Evolutionary conservation across 257 asterid species (phyloP).

Genomic region (Eucommia ulmoides): DNA sequence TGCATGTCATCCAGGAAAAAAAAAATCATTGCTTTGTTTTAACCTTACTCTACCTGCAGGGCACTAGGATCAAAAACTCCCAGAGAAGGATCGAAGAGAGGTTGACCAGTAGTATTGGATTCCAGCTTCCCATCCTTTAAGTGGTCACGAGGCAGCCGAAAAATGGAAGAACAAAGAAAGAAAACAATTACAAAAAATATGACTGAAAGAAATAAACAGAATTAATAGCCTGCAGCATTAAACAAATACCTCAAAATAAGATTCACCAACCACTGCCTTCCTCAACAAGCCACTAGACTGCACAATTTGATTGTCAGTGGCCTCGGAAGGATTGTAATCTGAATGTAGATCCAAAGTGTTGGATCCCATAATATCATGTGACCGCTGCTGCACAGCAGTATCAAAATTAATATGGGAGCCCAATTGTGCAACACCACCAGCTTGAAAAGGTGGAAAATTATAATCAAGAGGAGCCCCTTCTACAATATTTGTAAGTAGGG

Average conservation of each 20-base stretch:
- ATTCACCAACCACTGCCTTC: conserved; percentile 31
- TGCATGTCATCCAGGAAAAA: neutral
- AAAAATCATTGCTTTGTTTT: neutral
- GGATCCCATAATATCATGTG: conserved; percentile 22
- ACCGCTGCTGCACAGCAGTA: conserved; percentile 31
- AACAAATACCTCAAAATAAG: conserved; percentile 42
- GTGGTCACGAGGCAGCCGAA: conserved; percentile 3
- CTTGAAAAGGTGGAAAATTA: conserved; percentile 31
- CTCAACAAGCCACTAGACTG: conserved; percentile 31
- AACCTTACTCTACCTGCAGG: conserved; percentile 50
- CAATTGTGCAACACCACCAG: conserved; percentile 21
- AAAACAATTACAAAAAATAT: conserved; percentile 1
- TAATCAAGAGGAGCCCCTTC: conserved; percentile 34
- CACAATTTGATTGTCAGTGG: conserved; percentile 24
- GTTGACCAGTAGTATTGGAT: conserved; percentile 35
- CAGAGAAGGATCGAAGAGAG: conserved; percentile 40
- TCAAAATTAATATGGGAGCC: conserved; percentile 26
- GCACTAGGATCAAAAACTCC: conserved; percentile 51
- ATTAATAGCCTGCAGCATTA: neutral
- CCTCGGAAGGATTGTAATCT: conserved; percentile 42
- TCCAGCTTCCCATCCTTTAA: conserved; percentile 51
- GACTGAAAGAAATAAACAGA: neutral
- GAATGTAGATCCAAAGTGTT: conserved; percentile 38
- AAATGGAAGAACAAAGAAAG: conserved; percentile 6
- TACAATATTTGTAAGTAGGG: conserved; percentile 33